These are phyloP conservation scores for Echria macrotheca DNA, from an alignment of 495 filamentous ascomycete species.

Conservation along the genomic window DNA sequence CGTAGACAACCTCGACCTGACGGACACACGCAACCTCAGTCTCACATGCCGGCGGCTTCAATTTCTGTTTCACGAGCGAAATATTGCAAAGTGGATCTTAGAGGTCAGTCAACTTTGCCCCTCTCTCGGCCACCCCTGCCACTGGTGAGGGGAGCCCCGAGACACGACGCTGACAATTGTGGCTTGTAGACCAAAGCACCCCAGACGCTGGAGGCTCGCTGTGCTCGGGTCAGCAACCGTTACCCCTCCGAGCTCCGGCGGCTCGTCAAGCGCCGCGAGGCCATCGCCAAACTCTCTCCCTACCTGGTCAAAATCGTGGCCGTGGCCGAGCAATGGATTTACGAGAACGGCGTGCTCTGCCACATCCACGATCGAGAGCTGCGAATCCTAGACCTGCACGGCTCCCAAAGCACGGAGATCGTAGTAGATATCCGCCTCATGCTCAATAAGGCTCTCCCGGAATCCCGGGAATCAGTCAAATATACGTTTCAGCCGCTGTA, in stretches of 20 bases:
- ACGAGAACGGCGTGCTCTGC: constrained; percentile 57
- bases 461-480: constrained; percentile 28
- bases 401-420: constrained; percentile 45
- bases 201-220: constrained; percentile 52
- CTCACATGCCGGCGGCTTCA: constrained; percentile 49
- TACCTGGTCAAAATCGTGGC: constrained; percentile 57
- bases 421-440: constrained; percentile 53
- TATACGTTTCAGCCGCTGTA: constrained; percentile 55
- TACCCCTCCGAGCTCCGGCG: constrained; percentile 55
- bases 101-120: constrained; percentile 39
- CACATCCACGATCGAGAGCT: constrained; percentile 53
- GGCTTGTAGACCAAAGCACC: constrained; percentile 50
- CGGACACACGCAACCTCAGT: constrained; percentile 46
- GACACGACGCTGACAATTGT: constrained; percentile 14
- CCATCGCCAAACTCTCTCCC: constrained; percentile 57
- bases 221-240: constrained; percentile 41
- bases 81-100: constrained; percentile 54
- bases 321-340: constrained; percentile 57
- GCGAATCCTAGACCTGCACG: constrained; percentile 59
- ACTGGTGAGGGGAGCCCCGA: neutral
- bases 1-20: constrained; percentile 46
- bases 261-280: constrained; percentile 55
- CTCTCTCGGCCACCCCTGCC: no score
- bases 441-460: constrained; percentile 28
- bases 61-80: constrained; percentile 51